Evolutionary conservation across 768 basidiomycete species (phyloP).

Genomic region (Filobasidium wieringae): DNA sequence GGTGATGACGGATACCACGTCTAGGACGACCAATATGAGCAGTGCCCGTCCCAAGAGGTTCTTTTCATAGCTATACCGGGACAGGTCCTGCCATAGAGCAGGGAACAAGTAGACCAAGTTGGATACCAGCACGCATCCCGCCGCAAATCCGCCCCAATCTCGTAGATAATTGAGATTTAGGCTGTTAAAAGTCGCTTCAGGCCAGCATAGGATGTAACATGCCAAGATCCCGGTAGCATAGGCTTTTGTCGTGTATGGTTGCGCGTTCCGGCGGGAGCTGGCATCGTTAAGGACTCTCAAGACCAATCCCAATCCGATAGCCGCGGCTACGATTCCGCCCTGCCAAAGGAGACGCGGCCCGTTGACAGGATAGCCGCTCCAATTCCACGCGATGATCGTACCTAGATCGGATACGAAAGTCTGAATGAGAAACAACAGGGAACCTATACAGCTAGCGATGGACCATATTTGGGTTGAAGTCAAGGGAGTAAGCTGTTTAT

Average conservation of each 20-base stretch:
- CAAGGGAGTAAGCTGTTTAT: not conserved
- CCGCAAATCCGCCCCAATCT: slow-evolving; percentile 59
- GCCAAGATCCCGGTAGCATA: too few relatives aligned
- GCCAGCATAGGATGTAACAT: not conserved
- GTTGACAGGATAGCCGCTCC: slow-evolving; percentile 67
- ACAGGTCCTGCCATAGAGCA: slow-evolving; percentile 45
- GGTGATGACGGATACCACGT: slow-evolving; percentile 63
- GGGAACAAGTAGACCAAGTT: slow-evolving; percentile 41
- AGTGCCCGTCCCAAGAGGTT: slow-evolving; percentile 48
- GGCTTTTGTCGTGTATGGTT: too few relatives aligned
- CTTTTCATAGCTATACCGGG: slow-evolving; percentile 42
- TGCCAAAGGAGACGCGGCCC: slow-evolving; percentile 61
- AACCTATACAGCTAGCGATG: slow-evolving; percentile 24
- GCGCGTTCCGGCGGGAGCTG: too few relatives aligned
- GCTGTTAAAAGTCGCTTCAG: not conserved
- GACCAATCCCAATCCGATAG: slow-evolving; percentile 53
- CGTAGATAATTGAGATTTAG: slow-evolving; percentile 40
- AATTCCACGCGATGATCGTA: slow-evolving; percentile 73
- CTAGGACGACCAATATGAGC: slow-evolving; percentile 52
- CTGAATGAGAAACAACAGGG: slow-evolving; percentile 55
- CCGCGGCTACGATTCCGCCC: slow-evolving; percentile 55
- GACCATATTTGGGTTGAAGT: not conserved
- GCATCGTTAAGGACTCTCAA: too few relatives aligned
- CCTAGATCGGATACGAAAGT: slow-evolving; percentile 62
- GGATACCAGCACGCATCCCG: slow-evolving; percentile 48